Percentiles rank a stretch among this genome's conserved stretches.
phyloP scores from a whole-genome alignment of 331 rosid species.

The Telfairia occidentalis region DNA sequence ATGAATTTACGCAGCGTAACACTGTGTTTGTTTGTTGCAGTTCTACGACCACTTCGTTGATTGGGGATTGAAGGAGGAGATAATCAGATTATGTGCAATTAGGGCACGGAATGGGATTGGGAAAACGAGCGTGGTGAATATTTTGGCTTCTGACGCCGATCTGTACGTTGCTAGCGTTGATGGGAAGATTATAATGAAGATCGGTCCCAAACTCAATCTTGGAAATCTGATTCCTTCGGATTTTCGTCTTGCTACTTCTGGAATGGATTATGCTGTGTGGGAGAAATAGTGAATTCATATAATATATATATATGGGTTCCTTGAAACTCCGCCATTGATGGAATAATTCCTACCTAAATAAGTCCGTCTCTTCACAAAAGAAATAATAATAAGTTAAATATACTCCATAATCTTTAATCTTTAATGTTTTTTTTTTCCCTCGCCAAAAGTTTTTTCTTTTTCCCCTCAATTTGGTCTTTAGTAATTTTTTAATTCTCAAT shows the following conservation, averaged over 20 bases:
- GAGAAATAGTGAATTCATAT: conserved; percentile 19
- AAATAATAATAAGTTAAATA: too few relatives aligned
- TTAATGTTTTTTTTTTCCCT: too few relatives aligned
- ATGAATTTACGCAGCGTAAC: neutral
- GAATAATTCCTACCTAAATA: neutral
- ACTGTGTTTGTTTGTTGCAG: conserved; percentile 25
- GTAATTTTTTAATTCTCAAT: too few relatives aligned
- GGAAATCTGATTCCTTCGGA: conserved; percentile 51
- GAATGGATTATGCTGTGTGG: conserved; percentile 62
- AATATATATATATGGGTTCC: neutral
- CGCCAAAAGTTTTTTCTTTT: too few relatives aligned
- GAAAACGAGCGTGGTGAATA: conserved; percentile 30
- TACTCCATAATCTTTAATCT: too few relatives aligned
- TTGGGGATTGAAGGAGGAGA: conserved; percentile 53
- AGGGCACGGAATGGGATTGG: conserved; percentile 45
- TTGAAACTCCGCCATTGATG: neutral
- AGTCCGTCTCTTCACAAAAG: too few relatives aligned
- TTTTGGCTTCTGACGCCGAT: conserved; percentile 54
- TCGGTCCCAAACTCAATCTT: conserved; percentile 43
- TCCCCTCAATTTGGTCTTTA: too few relatives aligned
- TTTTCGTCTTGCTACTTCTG: conserved; percentile 34
- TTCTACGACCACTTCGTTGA: conserved; percentile 66
- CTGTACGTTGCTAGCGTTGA: conserved; percentile 49
- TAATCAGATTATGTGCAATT: conserved; percentile 30
- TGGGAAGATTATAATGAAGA: conserved; percentile 49